Evolutionary conservation across 108 stramenopile genomes (phyloP), one percentile per base, ranked within the genome.

Genomic region (Chaetoceros tenuissimus): DNA sequence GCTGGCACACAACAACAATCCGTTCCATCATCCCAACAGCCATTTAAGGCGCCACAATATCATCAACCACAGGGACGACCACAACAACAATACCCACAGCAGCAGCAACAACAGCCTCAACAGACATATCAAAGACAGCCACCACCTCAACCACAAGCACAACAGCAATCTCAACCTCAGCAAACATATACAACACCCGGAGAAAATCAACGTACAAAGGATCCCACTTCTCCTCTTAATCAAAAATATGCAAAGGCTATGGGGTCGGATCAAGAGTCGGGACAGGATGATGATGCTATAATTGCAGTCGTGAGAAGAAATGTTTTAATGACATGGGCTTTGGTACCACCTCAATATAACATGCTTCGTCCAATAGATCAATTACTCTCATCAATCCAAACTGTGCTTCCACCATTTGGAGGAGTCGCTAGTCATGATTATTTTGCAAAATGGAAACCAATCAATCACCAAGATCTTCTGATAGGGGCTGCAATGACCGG

Each of bases 261-360:
- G 52, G 74, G 77, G 46, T 66, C 71, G 30, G 72, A 73, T 26
- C 62, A 44, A 44, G 75, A 73, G 24, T 55, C 50, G 10, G 56
- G 53, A 27, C 77, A 74, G 45, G 34, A 40, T 40, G 34, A 40
- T 5, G 24, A 54, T 18, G 80, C 78, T 21, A 57, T 76, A 0
- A 82, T 79, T 27, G 77, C 77, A 2, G 59, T 63, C 29, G 72
- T 92, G 59, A 92, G 88, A 53, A 75, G 78, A 24, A 54, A 63
- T 47, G 70, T 92, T 58, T 72, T 92, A 22, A 71, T 82, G 51
- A 60, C 83, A 56, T 92, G 90, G 90, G 90, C 86, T 19, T 51
- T 92, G 26, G 79, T 74, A 51, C 90, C 90, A 34, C 90, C 90
- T 19, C 67, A 74, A 26, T 64, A 82, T 48, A 81, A 85, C 48